These are phyloP conservation scores for Salix brachista DNA, from an alignment of 345 rosid species.

Conservation along the genomic window DNA sequence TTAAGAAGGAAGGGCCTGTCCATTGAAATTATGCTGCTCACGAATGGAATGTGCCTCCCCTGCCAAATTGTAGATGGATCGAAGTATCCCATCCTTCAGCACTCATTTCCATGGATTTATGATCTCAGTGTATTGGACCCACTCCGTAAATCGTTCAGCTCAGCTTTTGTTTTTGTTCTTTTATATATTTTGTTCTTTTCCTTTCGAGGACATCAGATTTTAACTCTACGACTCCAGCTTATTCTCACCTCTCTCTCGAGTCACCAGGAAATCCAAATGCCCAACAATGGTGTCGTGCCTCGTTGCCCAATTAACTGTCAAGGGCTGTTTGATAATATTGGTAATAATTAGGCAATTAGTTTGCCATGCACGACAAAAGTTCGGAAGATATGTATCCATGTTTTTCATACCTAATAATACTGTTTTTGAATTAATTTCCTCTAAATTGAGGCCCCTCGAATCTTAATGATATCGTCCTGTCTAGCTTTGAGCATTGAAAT, in stretches of 20 bases:
- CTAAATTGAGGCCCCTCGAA: neutral
- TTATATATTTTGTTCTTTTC: neutral
- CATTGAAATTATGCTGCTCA: slow-evolving; percentile 29
- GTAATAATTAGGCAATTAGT: neutral
- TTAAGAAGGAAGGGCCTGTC: neutral
- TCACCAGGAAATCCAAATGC: too few species aligned
- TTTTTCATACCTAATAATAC: too few species aligned
- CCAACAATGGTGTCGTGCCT: too few species aligned
- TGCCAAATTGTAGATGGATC: slow-evolving; percentile 5
- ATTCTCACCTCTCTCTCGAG: neutral
- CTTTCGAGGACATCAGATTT: neutral
- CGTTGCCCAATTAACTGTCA: neutral
- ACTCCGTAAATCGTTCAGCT: neutral
- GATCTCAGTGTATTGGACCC: slow-evolving; percentile 2
- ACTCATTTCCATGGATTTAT: slow-evolving; percentile 2
- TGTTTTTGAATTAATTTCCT: neutral
- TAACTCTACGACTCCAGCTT: neutral
- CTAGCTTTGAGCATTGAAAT: too few species aligned
- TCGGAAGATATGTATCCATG: neutral
- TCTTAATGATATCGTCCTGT: neutral
- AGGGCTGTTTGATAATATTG: neutral
- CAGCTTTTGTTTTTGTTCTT: neutral
- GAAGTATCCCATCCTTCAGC: slow-evolving; percentile 2
- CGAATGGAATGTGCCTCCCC: slow-evolving; percentile 32
- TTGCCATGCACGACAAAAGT: neutral